A percentile compares a stretch with the other conserved stretches of the same genome.
phyloP scores from a whole-genome alignment of 768 basidiomycete genomes.

The Dacryopinax spathularia region DNA sequence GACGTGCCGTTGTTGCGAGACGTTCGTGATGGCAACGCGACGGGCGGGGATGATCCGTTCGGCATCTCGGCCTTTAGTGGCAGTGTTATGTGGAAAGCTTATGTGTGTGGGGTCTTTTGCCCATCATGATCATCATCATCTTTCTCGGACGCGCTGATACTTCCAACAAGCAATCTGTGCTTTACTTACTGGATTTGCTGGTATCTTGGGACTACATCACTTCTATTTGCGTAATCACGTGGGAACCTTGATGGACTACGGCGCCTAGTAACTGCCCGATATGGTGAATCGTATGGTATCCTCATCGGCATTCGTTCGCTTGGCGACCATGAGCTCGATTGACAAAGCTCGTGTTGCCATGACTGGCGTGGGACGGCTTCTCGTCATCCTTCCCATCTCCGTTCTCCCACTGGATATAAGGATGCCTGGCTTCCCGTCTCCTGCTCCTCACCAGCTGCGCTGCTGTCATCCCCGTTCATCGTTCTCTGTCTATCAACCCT shows the following conservation, averaged over 20 bases:
- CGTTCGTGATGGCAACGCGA: not conserved
- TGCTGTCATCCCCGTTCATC: not conserved
- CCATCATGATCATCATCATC: not conserved
- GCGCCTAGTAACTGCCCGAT: not conserved
- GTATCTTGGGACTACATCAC: not conserved
- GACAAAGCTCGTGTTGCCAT: conserved; percentile 2
- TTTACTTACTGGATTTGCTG: not conserved
- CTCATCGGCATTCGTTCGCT: not conserved
- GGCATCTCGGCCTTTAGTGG: conserved; percentile 1
- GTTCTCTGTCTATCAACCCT: conserved; percentile 2
- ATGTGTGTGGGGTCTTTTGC: too few species aligned
- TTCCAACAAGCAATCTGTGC: not conserved
- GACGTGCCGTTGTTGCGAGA: not conserved
- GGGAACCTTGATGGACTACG: not conserved
- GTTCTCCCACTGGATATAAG: not conserved
- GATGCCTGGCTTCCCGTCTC: not conserved
- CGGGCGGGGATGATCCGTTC: not conserved
- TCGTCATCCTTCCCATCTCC: not conserved
- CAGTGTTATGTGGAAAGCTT: not conserved
- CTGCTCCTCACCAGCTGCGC: not conserved
- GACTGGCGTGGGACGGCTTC: conserved; percentile 2
- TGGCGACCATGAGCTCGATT: not conserved
- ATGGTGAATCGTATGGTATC: not conserved
- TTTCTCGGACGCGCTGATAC: not conserved
- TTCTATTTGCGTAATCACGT: not conserved